phyloP scores from a whole-genome alignment of 139 green algal species.

The Picocystis salinarum region DNA sequence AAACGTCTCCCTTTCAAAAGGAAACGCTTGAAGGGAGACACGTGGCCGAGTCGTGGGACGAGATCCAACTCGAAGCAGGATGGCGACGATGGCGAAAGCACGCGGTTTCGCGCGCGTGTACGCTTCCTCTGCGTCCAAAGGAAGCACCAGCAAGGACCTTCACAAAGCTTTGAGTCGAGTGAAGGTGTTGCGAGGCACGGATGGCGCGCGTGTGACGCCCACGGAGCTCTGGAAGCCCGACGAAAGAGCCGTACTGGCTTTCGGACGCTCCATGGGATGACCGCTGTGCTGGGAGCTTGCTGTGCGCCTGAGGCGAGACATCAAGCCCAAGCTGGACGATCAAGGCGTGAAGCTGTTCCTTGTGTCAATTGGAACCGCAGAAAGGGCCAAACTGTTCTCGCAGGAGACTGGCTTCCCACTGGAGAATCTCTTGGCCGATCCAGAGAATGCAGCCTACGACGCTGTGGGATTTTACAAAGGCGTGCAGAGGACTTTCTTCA shows the following conservation, averaged over 20 bases:
- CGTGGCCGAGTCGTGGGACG: too few species aligned
- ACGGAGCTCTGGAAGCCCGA: constrained; percentile 36
- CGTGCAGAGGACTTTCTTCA: constrained; percentile 32
- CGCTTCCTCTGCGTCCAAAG: too few species aligned
- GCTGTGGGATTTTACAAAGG: constrained; percentile 43
- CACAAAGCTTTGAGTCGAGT: too few species aligned
- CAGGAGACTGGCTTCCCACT: constrained; percentile 43
- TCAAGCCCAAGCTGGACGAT: constrained; percentile 46
- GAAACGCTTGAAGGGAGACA: too few species aligned
- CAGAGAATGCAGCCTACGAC: constrained; percentile 43
- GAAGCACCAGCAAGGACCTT: too few species aligned
- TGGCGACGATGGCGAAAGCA: too few species aligned
- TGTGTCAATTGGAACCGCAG: constrained; percentile 48
- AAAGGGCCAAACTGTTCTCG: constrained; percentile 44
- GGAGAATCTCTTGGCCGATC: constrained; percentile 56
- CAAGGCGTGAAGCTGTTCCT: constrained; percentile 41
- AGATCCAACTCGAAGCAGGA: too few species aligned
- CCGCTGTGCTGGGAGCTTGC: constrained; percentile 61
- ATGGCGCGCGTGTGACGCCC: too few species aligned
- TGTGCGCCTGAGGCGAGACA: constrained; percentile 40
- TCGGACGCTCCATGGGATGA: constrained; percentile 52
- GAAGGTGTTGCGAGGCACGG: too few species aligned
- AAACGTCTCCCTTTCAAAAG: too few species aligned
- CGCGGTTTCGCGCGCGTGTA: too few species aligned
- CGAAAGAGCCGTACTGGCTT: constrained; percentile 34